Percentiles rank a stretch among this genome's conserved stretches.
Evolutionary conservation across 257 asterid genomes (phyloP).

Genomic region (Capsicum rhomboideum): DNA sequence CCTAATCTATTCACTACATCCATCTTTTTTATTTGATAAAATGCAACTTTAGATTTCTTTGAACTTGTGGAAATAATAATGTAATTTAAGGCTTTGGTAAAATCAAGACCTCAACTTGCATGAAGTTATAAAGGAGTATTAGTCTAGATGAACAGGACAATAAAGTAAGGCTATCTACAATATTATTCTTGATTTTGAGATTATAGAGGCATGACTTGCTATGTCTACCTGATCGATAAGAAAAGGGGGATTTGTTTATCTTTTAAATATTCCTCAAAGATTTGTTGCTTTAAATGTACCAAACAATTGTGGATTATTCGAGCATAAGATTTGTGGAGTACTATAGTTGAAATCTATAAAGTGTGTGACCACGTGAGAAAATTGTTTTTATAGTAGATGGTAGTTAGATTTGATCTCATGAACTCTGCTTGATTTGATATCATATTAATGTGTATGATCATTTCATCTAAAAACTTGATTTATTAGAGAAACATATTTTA

Average conservation of each 20-base stretch:
- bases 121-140: not conserved
- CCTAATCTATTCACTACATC: slow-evolving; percentile 17
- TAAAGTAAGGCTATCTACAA: not conserved
- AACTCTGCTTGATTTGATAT: no score
- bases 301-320: not conserved
- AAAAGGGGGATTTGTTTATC: not conserved
- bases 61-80: not conserved
- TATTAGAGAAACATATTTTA: no score
- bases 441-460: no score
- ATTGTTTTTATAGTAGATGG: not conserved
- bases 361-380: not conserved
- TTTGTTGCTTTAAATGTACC: not conserved
- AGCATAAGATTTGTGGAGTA: not conserved
- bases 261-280: slow-evolving; percentile 2
- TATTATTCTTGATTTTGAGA: not conserved
- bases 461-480: no score
- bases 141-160: not conserved
- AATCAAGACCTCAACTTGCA: not conserved
- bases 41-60: not conserved
- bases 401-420: no score
- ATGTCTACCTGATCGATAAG: not conserved
- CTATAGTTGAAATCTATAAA: not conserved
- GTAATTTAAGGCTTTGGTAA: not conserved
- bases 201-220: not conserved
- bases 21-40: slow-evolving; percentile 1